Evolutionary conservation across 371 early-diverging fungal species (phyloP).

Genomic region (Funneliformis caledonium): DNA sequence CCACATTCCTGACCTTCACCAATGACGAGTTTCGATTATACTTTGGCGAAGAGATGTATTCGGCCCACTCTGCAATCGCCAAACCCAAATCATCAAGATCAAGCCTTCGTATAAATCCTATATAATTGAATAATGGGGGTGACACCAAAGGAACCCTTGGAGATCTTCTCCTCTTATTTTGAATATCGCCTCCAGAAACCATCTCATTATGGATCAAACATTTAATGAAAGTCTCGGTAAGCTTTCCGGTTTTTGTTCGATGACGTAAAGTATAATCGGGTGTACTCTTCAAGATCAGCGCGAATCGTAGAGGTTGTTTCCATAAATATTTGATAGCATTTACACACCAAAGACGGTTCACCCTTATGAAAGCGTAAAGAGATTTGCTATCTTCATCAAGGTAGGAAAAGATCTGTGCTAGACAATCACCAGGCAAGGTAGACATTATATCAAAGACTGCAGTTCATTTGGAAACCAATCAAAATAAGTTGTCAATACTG

Average conservation of each 20-base stretch:
- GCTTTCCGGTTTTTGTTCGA: not conserved
- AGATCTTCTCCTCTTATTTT: not conserved
- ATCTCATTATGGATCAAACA: conserved; percentile 14
- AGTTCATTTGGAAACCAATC: not conserved
- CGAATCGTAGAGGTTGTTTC: conserved; percentile 25
- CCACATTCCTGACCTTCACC: not conserved
- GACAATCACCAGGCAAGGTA: conserved; percentile 20
- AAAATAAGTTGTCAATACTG: not conserved
- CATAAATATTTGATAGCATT: conserved; percentile 21
- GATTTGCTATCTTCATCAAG: conserved; percentile 11
- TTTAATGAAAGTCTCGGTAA: not conserved
- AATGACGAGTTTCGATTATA: not conserved
- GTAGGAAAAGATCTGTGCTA: conserved; percentile 14
- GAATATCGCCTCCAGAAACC: not conserved
- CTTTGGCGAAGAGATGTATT: conserved; percentile 5
- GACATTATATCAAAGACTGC: not conserved
- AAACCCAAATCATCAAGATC: conserved; percentile 24
- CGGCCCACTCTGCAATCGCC: not conserved
- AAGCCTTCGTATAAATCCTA: conserved; percentile 9
- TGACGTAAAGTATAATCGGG: not conserved
- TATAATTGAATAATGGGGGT: conserved; percentile 16
- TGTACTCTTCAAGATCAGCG: not conserved
- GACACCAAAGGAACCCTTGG: not conserved
- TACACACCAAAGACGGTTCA: conserved; percentile 31
- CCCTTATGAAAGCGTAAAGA: conserved; percentile 1